Evolutionary conservation across 2,329 filamentous ascomycete genomes (phyloP).

Genomic region (Pezicula rhizophila): DNA sequence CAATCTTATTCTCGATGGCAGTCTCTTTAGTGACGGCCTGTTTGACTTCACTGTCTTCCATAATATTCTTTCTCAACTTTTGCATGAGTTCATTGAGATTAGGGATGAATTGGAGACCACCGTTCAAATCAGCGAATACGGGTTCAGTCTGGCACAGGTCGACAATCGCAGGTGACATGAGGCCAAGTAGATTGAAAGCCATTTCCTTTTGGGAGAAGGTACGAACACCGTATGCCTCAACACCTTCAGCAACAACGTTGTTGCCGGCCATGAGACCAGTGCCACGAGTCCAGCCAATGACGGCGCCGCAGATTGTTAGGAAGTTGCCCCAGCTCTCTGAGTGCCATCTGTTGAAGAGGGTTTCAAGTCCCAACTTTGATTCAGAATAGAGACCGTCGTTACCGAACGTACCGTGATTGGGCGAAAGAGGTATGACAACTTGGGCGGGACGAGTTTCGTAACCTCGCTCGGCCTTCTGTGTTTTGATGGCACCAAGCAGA

Average conservation of each 20-base stretch:
- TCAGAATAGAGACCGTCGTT: conserved; percentile 98
- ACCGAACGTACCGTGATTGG: conserved; percentile 97
- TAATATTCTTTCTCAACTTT: conserved; percentile 86
- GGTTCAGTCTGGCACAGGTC: conserved; percentile 94
- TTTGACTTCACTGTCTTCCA: conserved; percentile 89
- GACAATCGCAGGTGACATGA: conserved; percentile 91
- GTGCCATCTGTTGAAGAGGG: conserved; percentile 96
- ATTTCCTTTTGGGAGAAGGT: conserved; percentile 99
- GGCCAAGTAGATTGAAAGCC: conserved; percentile 95
- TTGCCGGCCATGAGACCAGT: conserved; percentile 97
- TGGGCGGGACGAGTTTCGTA: conserved; percentile 96
- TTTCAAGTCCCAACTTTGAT: conserved; percentile 94
- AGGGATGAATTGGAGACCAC: conserved; percentile 93
- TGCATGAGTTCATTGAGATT: conserved; percentile 94
- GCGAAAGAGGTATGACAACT: conserved; percentile 90
- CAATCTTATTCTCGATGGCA: conserved; percentile 91
- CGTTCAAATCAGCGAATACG: conserved; percentile 95
- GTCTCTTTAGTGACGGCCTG: conserved; percentile 93
- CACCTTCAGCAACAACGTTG: conserved; percentile 94
- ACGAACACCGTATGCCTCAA: conserved; percentile 92
- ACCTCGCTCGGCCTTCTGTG: conserved; percentile 78
- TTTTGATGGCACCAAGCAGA: conserved; percentile 83
- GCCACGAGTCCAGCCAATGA: conserved; percentile 98
- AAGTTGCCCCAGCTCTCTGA: conserved; percentile 97
- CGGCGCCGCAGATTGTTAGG: conserved; percentile 94